Evolutionary conservation across 176 grass and related monocot species (phyloP).

Genomic region (Carex cristatella): DNA sequence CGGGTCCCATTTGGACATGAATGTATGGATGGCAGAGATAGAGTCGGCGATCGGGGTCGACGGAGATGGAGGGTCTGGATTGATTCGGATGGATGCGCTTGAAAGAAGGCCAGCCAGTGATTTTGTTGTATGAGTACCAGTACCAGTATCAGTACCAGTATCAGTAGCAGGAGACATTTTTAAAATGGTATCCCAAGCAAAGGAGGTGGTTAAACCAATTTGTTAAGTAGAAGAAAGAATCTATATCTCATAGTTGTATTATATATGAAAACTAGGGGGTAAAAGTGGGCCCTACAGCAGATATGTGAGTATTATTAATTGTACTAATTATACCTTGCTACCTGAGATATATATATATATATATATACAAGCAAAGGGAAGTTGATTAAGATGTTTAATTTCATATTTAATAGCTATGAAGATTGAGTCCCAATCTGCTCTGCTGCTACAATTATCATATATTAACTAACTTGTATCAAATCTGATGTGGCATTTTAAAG

Average conservation of each 20-base stretch:
- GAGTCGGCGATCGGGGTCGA: slow-evolving; percentile 36
- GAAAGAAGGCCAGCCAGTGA: slow-evolving; percentile 10
- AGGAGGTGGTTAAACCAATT: background rate
- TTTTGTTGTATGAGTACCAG: background rate
- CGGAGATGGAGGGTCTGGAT: background rate
- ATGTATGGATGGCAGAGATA: slow-evolving; percentile 36
- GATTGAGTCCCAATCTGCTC: background rate
- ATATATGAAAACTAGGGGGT: background rate
- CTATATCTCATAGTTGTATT: background rate
- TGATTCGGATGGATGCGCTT: background rate
- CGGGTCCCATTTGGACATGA: slow-evolving; percentile 46
- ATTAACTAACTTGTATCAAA: background rate
- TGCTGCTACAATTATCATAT: background rate
- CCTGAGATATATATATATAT: background rate
- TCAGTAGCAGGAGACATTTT: background rate
- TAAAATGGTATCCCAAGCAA: background rate
- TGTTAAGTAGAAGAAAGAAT: background rate
- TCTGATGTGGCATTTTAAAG: background rate
- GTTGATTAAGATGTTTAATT: background rate
- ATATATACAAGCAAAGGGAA: background rate
- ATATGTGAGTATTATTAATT: background rate
- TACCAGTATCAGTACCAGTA: too few relatives aligned
- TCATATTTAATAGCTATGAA: background rate
- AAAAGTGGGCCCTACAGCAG: background rate
- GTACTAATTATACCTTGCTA: background rate